These are phyloP conservation scores for Elsinoe australis DNA, from an alignment of 2,329 filamentous ascomycete genomes.

Conservation along the genomic window DNA sequence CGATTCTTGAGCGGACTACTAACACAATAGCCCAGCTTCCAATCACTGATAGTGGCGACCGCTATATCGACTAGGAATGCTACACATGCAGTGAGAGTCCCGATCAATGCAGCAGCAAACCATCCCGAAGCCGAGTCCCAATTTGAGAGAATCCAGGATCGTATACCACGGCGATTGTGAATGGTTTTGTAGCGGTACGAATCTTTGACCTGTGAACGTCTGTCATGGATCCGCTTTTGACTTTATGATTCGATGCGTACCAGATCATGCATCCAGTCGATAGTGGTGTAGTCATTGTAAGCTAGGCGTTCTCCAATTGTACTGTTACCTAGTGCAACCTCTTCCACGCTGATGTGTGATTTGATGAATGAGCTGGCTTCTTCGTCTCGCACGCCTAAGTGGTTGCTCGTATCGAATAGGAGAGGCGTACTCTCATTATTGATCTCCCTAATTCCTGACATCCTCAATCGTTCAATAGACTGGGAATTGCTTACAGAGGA, in stretches of 20 bases:
- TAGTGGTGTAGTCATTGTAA: conserved; percentile 56
- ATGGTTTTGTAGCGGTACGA: conserved; percentile 46
- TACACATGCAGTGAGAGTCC: conserved; percentile 47
- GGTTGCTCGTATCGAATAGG: too few species aligned
- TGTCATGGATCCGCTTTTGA: not conserved
- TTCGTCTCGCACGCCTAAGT: conserved; percentile 26
- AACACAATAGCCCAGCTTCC: conserved; percentile 51
- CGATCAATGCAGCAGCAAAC: conserved; percentile 49
- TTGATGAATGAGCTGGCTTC: conserved; percentile 37
- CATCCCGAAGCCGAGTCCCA: conserved; percentile 50
- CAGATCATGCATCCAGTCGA: conserved; percentile 56
- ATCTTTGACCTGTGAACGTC: conserved; percentile 44
- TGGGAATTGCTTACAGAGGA: too few species aligned
- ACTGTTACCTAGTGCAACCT: conserved; percentile 40
- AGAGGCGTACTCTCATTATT: not conserved
- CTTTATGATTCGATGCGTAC: conserved; percentile 27
- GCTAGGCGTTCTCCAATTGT: conserved; percentile 49
- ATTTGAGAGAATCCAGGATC: conserved; percentile 32
- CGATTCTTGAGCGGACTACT: conserved; percentile 40
- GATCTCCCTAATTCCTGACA: too few species aligned
- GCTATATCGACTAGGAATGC: conserved; percentile 50
- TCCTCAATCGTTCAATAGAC: too few species aligned
- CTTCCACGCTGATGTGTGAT: conserved; percentile 42
- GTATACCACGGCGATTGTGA: conserved; percentile 38
- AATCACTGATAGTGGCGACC: conserved; percentile 49